A percentile compares a stretch with the other conserved stretches of the same genome.
phyloP scores from a whole-genome alignment of 2,329 filamentous ascomycete genomes.

The Diatrype stigma region DNA sequence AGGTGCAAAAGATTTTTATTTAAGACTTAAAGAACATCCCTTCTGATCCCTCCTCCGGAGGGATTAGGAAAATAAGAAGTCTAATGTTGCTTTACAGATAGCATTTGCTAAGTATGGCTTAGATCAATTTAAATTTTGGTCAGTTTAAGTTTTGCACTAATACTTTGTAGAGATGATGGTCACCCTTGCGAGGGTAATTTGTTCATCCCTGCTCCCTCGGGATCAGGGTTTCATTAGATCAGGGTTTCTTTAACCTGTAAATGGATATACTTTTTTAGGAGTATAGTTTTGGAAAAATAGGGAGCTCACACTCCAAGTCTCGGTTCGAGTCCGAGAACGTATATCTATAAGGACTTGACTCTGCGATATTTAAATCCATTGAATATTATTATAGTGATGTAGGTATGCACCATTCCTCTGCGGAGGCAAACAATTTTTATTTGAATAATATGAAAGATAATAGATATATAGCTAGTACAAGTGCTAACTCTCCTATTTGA shows the following conservation, averaged over 20 bases:
- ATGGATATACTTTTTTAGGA: background rate
- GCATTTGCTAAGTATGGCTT: background rate
- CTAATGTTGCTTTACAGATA: slow-evolving; percentile 5
- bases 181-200: too few relatives aligned
- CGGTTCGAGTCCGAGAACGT: background rate
- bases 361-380: too few relatives aligned
- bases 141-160: too few relatives aligned
- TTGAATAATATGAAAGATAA: background rate
- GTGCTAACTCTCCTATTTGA: background rate
- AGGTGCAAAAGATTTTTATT: slow-evolving; percentile 8
- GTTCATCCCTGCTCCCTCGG: too few relatives aligned
- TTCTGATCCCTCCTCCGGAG: too few relatives aligned
- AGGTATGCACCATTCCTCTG: background rate
- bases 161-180: too few relatives aligned
- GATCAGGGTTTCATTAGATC: too few relatives aligned
- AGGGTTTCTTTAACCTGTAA: too few relatives aligned
- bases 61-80: slow-evolving; percentile 7
- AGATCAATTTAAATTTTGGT: too few relatives aligned
- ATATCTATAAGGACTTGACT: too few relatives aligned
- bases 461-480: background rate
- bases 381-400: too few relatives aligned
- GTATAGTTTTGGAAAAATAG: background rate
- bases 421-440: background rate
- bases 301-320: background rate
- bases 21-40: slow-evolving; percentile 7